Evolutionary conservation across 306 rosid genomes (phyloP), one percentile per base, ranked within the genome.

Genomic region (Coriaria nepalensis): DNA sequence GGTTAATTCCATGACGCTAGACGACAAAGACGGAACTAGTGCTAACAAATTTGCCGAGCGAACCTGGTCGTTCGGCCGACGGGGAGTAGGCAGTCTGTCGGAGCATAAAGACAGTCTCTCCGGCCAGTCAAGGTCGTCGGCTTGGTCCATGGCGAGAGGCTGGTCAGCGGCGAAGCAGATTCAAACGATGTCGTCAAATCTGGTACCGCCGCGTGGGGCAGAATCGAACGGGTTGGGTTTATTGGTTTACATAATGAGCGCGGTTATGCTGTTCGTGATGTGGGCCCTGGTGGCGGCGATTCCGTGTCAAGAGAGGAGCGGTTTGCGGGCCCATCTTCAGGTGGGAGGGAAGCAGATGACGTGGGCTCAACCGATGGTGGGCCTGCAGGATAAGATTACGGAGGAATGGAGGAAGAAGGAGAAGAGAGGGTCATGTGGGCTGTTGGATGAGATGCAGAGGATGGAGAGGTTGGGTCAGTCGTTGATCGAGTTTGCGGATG

Each of bases 371-470:
- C 59, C 96, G 6, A 62, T 92, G 79, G 52, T 72, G 0, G 67
- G 68, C 2, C 40, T 92, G 49, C 98, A 92, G 40, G 98, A 92
- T 62, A 92, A 79, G 72, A 79, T 92, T 7, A 68, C 75, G 0
- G 96, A 85, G 66, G 98, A 85, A 47, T 85, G 98, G 98, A 92
- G 79, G 75, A 84, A 78, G 78, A 92, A 82, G 43, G 98, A 92
- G 79, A 92, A 92, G 86, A 86, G 70, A 39, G 84, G 93, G 0
- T 33, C 64, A 0, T 73, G 75, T 6, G 98, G 96, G 6, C 10
- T 85, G 12, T 33, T 92, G 43, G 94, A 79, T 9, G 98, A 85
- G 80, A 77, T 86, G 73, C 98, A 85, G 55, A 74, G 50, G 73
- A 29, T 92, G 79, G 98, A 92, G 72, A 84, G 70, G 53, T 8